phyloP scores from a whole-genome alignment of 2,329 filamentous ascomycete genomes.

The Blumeria hordei region DNA sequence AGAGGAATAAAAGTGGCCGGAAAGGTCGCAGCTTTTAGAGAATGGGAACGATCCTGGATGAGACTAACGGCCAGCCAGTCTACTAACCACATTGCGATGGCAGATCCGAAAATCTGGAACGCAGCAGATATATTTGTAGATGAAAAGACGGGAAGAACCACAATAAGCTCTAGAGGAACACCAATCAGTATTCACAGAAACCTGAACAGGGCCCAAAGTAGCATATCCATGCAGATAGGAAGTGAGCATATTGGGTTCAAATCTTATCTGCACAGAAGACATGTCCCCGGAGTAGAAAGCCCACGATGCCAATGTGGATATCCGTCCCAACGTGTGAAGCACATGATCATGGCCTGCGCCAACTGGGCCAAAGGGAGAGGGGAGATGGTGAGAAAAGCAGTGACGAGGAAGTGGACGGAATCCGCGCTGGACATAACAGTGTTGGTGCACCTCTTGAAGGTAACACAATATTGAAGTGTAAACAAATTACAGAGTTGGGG shows the following conservation, averaged over 20 bases:
- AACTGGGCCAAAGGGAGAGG: not conserved
- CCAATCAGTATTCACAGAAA: not conserved
- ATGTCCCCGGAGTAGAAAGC: not conserved
- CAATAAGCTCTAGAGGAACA: not conserved
- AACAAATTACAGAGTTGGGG: not conserved
- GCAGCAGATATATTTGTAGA: not conserved
- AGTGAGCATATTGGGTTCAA: not conserved
- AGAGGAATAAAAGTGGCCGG: no score
- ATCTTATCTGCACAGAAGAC: not conserved
- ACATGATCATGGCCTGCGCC: not conserved
- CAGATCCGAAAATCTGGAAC: not conserved
- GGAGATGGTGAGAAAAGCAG: not conserved
- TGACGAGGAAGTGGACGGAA: no score
- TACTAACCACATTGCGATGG: not conserved
- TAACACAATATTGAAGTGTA: not conserved
- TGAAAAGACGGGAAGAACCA: not conserved
- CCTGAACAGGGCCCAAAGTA: not conserved
- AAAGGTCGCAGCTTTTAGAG: not conserved
- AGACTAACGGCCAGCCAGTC: not conserved
- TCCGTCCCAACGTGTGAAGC: not conserved
- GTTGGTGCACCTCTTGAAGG: not conserved
- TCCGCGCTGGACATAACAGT: not conserved
- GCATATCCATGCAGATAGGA: not conserved
- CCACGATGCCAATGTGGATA: not conserved
- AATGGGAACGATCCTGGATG: not conserved